Base-by-base conservation (phyloP, 139 green algal species). In the Chlorella ohadii region DNA sequence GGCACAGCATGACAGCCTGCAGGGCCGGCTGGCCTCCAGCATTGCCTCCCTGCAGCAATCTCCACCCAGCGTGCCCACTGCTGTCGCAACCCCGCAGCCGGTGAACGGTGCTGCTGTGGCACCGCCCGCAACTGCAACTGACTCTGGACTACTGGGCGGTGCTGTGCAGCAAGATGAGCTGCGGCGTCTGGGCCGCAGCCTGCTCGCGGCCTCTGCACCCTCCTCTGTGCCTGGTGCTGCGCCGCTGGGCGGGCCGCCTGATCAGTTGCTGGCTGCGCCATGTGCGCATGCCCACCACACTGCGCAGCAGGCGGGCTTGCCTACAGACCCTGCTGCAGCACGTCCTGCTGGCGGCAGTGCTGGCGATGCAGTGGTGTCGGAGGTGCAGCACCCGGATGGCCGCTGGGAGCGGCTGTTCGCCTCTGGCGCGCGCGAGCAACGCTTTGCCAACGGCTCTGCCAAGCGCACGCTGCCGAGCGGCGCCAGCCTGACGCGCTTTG, bases 371-470 rank as follows among this genome's bases (percentile, higher is more conserved):
- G 28, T 70, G 47, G 61, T 84, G 39, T 57, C 34, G 75, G 84
- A 92, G 82, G 55, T 84, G 63, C 76, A 71, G 6, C 84, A 94
- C 41, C 15, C 75, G 4, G 91, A 94, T 70, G 91, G 92, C 73
- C 94, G 95, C 16, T 39, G 90, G 47, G 92, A 96, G 89, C 88
- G 87, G 22, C 22, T 90, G 6, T 92, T 84, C 17, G 55, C 85
- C 0, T 87, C 90, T 51, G 91, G 94, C 36, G 70, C 76, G 31
- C 86, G 87, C 19, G 80, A 75, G 44, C 86, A 94, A 34, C 33
- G 67, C 4, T 97, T 96, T 64, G 33, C 80, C 33, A 97, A 98
- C 79, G 93, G 94, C 66, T 95, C 92, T 0, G 28, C 79, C 67
- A 94, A 93, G 85, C 86, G 88, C 27, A 81, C 89, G 74, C 72